Evolutionary conservation across 371 early-diverging fungal genomes (phyloP).

Genomic region (Mucor piriformis): DNA sequence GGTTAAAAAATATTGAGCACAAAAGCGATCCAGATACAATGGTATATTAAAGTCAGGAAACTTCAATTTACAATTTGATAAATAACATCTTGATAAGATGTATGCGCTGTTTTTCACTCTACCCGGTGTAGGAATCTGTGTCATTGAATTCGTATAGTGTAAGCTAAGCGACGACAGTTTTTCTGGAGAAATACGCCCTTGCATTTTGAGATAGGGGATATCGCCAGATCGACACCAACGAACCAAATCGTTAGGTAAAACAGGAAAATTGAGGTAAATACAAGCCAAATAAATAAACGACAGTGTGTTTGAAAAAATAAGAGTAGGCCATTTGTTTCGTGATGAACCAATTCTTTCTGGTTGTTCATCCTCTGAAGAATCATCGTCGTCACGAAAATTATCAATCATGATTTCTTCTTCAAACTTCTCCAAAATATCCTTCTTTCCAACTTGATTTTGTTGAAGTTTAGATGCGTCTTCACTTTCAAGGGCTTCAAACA

Average conservation of each 20-base stretch:
- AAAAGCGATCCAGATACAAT: slow-evolving; percentile 26
- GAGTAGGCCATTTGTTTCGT: slow-evolving; percentile 13
- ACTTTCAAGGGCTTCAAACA: slow-evolving; percentile 18
- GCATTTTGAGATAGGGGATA: slow-evolving; percentile 30
- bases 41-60: slow-evolving; percentile 27
- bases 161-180: neutral
- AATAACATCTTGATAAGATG: neutral
- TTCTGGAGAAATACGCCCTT: slow-evolving; percentile 9
- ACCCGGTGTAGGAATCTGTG: neutral
- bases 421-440: neutral
- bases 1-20: slow-evolving; percentile 30
- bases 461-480: neutral
- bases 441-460: neutral
- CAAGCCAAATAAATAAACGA: slow-evolving; percentile 34
- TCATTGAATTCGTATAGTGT: neutral
- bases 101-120: neutral
- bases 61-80: neutral
- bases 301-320: slow-evolving; percentile 12
- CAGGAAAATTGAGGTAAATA: slow-evolving; percentile 32
- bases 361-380: neutral
- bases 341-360: neutral
- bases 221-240: slow-evolving; percentile 25
- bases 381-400: slow-evolving; percentile 1
- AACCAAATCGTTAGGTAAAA: slow-evolving; percentile 29
- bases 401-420: slow-evolving; percentile 9